Evolutionary conservation across 2,329 filamentous ascomycete species (phyloP).

Genomic region (Zelopaecilomyces penicillatus): DNA sequence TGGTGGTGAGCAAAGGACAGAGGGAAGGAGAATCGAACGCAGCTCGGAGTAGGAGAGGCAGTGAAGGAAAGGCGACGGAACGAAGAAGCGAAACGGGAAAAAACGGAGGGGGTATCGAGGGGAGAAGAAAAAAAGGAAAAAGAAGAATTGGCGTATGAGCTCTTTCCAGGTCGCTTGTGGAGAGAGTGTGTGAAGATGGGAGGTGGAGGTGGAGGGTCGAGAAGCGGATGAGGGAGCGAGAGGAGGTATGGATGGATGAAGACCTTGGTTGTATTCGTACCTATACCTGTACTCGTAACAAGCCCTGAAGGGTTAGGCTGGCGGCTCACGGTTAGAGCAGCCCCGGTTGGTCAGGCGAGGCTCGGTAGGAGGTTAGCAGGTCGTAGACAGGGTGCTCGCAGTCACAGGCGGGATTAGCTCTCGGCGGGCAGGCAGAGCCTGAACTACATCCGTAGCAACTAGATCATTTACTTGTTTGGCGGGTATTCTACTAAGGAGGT

Average conservation of each 20-base stretch:
- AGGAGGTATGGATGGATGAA: slow-evolving; percentile 2
- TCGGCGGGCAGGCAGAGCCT: too few species aligned
- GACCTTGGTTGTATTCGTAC: background rate
- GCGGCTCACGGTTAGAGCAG: too few species aligned
- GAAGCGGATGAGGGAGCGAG: slow-evolving; percentile 12
- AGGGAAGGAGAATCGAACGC: slow-evolving; percentile 2
- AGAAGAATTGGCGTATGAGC: slow-evolving; percentile 10
- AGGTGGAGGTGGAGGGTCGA: slow-evolving; percentile 10
- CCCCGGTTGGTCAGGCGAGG: background rate
- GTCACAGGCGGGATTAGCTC: background rate
- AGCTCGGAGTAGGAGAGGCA: slow-evolving; percentile 6
- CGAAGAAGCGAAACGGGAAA: slow-evolving; percentile 14
- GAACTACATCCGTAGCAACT: too few species aligned
- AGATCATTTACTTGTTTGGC: too few species aligned
- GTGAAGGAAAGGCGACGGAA: slow-evolving; percentile 16
- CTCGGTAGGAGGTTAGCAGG: too few species aligned
- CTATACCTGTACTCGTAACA: too few species aligned
- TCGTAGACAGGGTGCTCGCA: background rate
- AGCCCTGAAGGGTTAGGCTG: too few species aligned
- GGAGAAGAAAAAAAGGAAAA: slow-evolving; percentile 11
- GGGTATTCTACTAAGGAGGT: too few species aligned
- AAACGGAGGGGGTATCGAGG: slow-evolving; percentile 18
- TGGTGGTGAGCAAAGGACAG: slow-evolving; percentile 31
- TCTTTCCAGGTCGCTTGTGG: slow-evolving; percentile 9
- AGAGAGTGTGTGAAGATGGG: slow-evolving; percentile 9